Evolutionary conservation across 176 grass and related monocot genomes (phyloP).

Genomic region (Musa troglodytarum): DNA sequence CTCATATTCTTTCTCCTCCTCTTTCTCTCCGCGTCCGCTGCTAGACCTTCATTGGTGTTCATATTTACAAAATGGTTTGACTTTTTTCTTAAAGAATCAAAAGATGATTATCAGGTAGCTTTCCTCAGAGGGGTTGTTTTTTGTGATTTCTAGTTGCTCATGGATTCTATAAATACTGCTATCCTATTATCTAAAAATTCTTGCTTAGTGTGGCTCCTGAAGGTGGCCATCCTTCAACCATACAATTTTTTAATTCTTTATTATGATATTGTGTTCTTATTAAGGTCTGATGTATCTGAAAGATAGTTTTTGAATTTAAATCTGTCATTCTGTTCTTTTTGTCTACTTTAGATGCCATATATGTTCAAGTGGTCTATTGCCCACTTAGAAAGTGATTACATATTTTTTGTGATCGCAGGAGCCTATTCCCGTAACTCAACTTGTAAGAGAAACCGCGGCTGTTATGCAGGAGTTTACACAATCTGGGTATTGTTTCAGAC

Average conservation of each 20-base stretch:
- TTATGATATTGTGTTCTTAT: background rate
- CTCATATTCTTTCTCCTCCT: too few relatives aligned
- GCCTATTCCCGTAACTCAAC: slow-evolving; percentile 83
- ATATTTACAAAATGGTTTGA: too few relatives aligned
- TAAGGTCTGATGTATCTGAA: background rate
- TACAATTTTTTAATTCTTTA: background rate
- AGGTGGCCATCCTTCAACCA: background rate
- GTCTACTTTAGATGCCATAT: background rate
- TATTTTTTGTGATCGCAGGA: slow-evolving; percentile 38
- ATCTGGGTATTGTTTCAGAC: slow-evolving; percentile 50
- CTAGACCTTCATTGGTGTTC: too few relatives aligned
- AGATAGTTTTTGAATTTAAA: background rate
- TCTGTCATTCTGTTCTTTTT: background rate
- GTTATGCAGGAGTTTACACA: slow-evolving; percentile 99
- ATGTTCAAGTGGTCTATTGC: background rate
- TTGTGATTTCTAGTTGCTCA: too few relatives aligned
- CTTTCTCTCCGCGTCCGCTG: too few relatives aligned
- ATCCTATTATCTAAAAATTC: too few relatives aligned
- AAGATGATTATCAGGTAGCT: too few relatives aligned
- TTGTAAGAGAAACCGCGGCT: slow-evolving; percentile 92
- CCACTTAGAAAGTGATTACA: background rate
- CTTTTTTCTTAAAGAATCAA: too few relatives aligned
- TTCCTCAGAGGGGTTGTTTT: too few relatives aligned
- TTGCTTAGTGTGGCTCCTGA: too few relatives aligned
- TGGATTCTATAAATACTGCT: too few relatives aligned